A percentile compares a stretch with the other conserved stretches of the same genome.
These are phyloP conservation scores for Erodium trifolium DNA, from an alignment of 441 rosid genomes.

Conservation along the genomic window DNA sequence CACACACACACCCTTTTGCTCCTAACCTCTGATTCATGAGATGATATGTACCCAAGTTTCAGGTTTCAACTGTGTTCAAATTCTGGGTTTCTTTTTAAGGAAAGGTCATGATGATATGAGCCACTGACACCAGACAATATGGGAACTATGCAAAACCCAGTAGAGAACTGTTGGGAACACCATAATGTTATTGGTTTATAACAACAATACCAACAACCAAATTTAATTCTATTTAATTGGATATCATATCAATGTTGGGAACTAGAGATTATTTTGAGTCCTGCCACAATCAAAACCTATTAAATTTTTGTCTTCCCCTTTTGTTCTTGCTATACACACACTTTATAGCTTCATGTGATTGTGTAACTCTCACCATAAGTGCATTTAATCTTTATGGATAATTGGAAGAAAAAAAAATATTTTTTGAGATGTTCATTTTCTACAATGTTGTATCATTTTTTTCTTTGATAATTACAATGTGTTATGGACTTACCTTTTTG, in stretches of 20 bases:
- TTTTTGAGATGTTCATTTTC: too few relatives aligned
- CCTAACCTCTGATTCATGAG: conserved; percentile 4
- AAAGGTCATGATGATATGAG: conserved; percentile 30
- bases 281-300: background rate
- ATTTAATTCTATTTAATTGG: background rate
- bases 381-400: too few relatives aligned
- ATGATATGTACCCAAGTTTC: conserved; percentile 2
- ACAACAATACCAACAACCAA: background rate
- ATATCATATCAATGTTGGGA: background rate
- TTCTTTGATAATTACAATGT: too few relatives aligned
- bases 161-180: background rate
- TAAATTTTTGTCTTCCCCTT: background rate
- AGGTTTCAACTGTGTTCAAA: conserved; percentile 5
- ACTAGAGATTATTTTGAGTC: background rate
- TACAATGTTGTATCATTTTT: too few relatives aligned
- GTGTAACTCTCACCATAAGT: too few relatives aligned
- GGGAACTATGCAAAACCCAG: conserved; percentile 37
- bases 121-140: conserved; percentile 32
- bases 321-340: background rate
- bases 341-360: too few relatives aligned
- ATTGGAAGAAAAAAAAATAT: too few relatives aligned
- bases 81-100: conserved; percentile 25
- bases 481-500: too few relatives aligned
- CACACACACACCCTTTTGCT: conserved; percentile 15
- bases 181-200: conserved; percentile 11